Evolutionary conservation across 768 basidiomycete genomes (phyloP), one percentile per base, ranked within the genome.

Genomic region (Scleroderma bovista): DNA sequence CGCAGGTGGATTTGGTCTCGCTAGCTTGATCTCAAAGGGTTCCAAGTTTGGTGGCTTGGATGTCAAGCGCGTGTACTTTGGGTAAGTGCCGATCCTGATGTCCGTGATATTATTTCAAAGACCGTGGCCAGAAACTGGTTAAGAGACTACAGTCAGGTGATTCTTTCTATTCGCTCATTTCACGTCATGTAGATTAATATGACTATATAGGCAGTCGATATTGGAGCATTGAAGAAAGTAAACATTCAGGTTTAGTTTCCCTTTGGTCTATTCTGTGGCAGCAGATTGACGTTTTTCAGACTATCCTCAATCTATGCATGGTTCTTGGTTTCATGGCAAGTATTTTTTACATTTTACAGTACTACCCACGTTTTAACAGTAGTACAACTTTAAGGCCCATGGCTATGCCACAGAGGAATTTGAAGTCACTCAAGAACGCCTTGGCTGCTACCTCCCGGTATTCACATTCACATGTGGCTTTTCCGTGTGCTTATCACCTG

Each of bases 301-400:
- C 88, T 0, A 93, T 95, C 61, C 69, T 95, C 65, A 94, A 93
- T 61, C 67, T 94, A 23, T 80, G 83, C 69, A 93, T 93, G 85
- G 88, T 78, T 16, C 84, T 95, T 43, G 93, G 94, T 8, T 97
- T 97, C 70, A 68, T 94, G 69, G 89, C 86, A 53, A 51, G 72
- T 60, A 20, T 41, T 33, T 17, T 20, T 12, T 20, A 33, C 29
- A 13, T 48, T 31, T 22, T 24, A n/a, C 23, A 23, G 34, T 39
- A 16, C 31, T 23, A 39, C 13, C 46, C 24, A 41, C 16, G n/a
- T 15, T 42, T 19, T 26, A 10, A 36, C 31, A 32, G 31, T 16
- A 39, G 7, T 40, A n/a, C 41, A 43, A 43, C 7, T 10, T 23
- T 6, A 43, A 86, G 85, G 85, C 85, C 10, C 80, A 87, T 59